Base-by-base conservation (phyloP, 768 basidiomycete species). In the Termitomyces sp. region DNA sequence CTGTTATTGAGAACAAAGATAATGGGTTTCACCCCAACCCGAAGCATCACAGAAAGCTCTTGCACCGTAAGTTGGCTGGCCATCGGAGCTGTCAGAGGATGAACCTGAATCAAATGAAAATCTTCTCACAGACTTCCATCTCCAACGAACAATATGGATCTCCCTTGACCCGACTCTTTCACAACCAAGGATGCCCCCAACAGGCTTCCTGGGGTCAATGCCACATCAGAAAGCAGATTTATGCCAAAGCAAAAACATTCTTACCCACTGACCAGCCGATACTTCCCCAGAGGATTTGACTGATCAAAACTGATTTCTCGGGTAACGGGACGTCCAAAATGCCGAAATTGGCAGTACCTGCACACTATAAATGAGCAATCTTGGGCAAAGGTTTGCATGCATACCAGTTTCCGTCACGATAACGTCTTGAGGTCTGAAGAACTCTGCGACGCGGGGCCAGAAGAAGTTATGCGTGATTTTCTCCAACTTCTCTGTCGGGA, bases 261-360 rank as follows among this genome's bases (percentile, higher is more conserved):
- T 73, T 69, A 75, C 92, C 91, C 40, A 89, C 84, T 17, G 88
- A 84, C 87, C 89, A 97, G 0, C 95, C 95, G 62, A 98, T 97
- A 57, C 87, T 88, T 49, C 95, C 95, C 87, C 90, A 97, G 5
- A 97, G 73, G 50, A 96, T 84, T 71, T 95, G 92, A 59, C 79
- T 83, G 38, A 92, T 59, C 56, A 87, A 83, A 5, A 84, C 69
- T 0, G 85, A 74, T 44, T 83, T 77, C n/a, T 82, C 77, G 0
- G 95, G 95, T 11, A 96, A 72, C 1, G 86, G 84, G 31, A 92
- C 80, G 59, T 92, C 91, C 40, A 94, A 68, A 46, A 96, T 82
- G 44, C 95, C 95, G 67, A 96, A 97, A 59, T 78, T 87, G 12
- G 90, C 84, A 0, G 92, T 95, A 4, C 88, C 84, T 82, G 45